Base-by-base conservation (phyloP, 2,329 filamentous ascomycete genomes). In the Pseudophaeomoniella oleicola region DNA sequence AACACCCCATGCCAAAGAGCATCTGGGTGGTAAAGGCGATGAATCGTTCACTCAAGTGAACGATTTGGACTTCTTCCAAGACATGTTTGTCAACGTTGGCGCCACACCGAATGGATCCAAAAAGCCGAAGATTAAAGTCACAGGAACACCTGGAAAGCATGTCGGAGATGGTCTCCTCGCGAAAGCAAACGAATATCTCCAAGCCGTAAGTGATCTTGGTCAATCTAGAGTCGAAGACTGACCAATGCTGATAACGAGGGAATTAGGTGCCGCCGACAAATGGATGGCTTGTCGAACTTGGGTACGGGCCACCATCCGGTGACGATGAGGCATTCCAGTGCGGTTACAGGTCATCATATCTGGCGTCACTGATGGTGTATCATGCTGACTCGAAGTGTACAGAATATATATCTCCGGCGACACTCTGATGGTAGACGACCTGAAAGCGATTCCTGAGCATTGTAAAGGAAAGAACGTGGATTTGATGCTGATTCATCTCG, bases 381-480 rank as follows among this genome's bases (percentile, higher is more conserved):
- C 5, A 37, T 30, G 2, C 39, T 19, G 13, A 36, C 13, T 36
- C 9, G 6, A 9, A 6, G 12, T 14, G n/a, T 32, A 6, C 30
- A 54, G 68, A 11, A 76, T 79, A 46, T 80, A 80, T 53, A 78
- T 80, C 40, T 73, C 73, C 0, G 75, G 75, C 14, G 75, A 81
- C 49, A 80, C 75, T 2, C 58, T 80, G 5, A 59, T 77, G 47
- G 64, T 75, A 15, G 66, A 74, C 44, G 75, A 80, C 35, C 62
- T 81, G 1, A 65, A 69, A 34, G 62, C 72, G 41, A 79, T 81
- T 29, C 69, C 71, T 0, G 50, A 68, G 41, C 60, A 66, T 34
- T 72, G 76, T 44, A 38, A 17, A n/a, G 61, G 61, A 3, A 57
- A 70, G 34, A 62, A 63, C 19, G 71, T 81, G 38, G 74, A 81